phyloP scores from a whole-genome alignment of 495 filamentous ascomycete genomes.

The Neurospora sp. region DNA sequence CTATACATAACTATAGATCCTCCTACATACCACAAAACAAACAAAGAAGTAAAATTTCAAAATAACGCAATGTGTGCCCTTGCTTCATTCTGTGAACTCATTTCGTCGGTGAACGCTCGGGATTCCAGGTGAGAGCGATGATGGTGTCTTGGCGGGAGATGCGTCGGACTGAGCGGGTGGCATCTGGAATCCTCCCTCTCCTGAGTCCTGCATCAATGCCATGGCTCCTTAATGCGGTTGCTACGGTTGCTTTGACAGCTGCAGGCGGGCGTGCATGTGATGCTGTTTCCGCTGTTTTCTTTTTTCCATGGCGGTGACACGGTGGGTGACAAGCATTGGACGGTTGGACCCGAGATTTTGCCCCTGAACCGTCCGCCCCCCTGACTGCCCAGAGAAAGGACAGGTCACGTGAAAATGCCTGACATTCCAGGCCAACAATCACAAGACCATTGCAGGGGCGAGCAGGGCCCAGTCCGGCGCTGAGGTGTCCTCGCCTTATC shows the following conservation, averaged over 20 bases:
- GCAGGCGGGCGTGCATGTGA: not conserved
- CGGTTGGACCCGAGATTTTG: not conserved
- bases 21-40: not conserved
- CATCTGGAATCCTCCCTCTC: not conserved
- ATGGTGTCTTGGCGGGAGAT: not conserved
- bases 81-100: not conserved
- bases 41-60: not conserved
- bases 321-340: not conserved
- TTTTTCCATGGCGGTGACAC: not conserved
- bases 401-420: not conserved
- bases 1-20: not conserved
- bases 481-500: not conserved
- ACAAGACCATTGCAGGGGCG: not conserved
- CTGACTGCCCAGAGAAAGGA: not conserved
- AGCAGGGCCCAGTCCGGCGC: not conserved
- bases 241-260: not conserved
- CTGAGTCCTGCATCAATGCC: not conserved
- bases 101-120: not conserved
- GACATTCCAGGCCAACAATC: not conserved
- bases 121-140: not conserved
- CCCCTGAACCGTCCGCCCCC: not conserved
- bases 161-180: not conserved
- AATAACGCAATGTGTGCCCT: not conserved
- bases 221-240: not conserved
- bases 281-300: not conserved